A percentile compares a stretch with the other conserved stretches of the same genome.
Conservation (phyloP, 2,329 filamentous ascomycete genomes). For the Ceratocystis huliohia region DNA sequence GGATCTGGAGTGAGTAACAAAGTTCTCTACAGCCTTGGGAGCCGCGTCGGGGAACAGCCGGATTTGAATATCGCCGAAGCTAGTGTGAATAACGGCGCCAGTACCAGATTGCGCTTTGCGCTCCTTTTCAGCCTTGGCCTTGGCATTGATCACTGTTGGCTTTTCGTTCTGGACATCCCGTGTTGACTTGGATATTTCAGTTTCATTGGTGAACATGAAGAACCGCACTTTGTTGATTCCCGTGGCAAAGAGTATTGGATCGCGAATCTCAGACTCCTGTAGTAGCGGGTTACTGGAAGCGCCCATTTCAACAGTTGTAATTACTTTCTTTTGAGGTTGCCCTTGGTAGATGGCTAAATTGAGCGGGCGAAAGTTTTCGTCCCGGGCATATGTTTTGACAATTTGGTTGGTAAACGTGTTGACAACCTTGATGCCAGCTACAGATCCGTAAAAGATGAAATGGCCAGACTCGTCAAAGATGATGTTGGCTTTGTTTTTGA, state of each 20-base stretch:
- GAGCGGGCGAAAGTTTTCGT: slow-evolving; percentile 75
- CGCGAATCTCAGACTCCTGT: slow-evolving; percentile 78
- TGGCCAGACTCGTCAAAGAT: slow-evolving; percentile 93
- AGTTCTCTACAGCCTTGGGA: slow-evolving; percentile 93
- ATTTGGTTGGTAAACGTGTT: slow-evolving; percentile 92
- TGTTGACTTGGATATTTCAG: slow-evolving; percentile 66
- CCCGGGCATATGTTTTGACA: slow-evolving; percentile 77
- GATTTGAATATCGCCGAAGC: slow-evolving; percentile 83
- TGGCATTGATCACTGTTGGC: slow-evolving; percentile 40
- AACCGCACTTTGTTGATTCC: slow-evolving; percentile 81
- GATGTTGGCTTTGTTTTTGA: slow-evolving; percentile 65
- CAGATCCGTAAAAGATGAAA: slow-evolving; percentile 87
- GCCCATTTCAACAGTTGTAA: slow-evolving; percentile 94
- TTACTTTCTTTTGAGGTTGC: slow-evolving; percentile 81
- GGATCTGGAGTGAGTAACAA: slow-evolving; percentile 76
- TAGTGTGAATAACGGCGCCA: slow-evolving; percentile 79
- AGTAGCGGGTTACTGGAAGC: slow-evolving; percentile 86
- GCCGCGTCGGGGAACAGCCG: slow-evolving; percentile 86
- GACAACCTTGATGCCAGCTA: slow-evolving; percentile 84
- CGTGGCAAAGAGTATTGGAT: slow-evolving; percentile 78
- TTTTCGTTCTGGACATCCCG: slow-evolving; percentile 94
- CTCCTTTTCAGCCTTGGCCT: slow-evolving; percentile 38
- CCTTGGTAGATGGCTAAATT: slow-evolving; percentile 86
- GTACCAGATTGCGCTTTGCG: slow-evolving; percentile 62
- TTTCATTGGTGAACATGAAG: slow-evolving; percentile 95